phyloP scores from a whole-genome alignment of 2,329 filamentous ascomycete species.

The Aspergillus puulaauensis region DNA sequence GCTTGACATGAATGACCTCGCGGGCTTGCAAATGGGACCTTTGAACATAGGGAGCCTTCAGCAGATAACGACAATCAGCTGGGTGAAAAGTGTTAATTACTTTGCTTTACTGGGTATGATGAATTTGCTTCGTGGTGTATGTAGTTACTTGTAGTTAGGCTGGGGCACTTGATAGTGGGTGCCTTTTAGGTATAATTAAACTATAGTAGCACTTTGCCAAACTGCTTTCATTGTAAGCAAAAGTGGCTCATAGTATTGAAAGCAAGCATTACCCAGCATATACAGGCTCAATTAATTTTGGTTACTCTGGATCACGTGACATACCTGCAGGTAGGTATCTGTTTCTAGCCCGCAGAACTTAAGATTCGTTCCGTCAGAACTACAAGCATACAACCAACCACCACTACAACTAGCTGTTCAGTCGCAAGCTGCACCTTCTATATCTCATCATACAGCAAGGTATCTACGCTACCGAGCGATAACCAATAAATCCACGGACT shows the following conservation, averaged over 20 bases:
- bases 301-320: neutral
- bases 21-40: constrained; percentile 21
- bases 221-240: too few species aligned
- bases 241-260: too few species aligned
- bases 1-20: constrained; percentile 18
- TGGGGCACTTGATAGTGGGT: neutral
- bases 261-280: too few species aligned
- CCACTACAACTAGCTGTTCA: neutral
- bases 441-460: neutral
- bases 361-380: neutral
- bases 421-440: neutral
- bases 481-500: neutral
- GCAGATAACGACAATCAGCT: constrained; percentile 22
- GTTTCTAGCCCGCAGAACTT: neutral
- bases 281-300: too few species aligned
- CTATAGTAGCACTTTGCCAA: neutral
- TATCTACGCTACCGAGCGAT: neutral
- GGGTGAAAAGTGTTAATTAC: constrained; percentile 13
- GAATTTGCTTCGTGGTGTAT: constrained; percentile 5
- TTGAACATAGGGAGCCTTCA: constrained; percentile 23
- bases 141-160: neutral
- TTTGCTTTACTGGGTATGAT: neutral
- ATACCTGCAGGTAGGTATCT: neutral
- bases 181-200: constrained; percentile 4
- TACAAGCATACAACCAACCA: neutral